Percentiles rank a stretch among this genome's conserved stretches.
Conservation (phyloP, 73 alveolate species). For the Paramecium octaurelia region DNA sequence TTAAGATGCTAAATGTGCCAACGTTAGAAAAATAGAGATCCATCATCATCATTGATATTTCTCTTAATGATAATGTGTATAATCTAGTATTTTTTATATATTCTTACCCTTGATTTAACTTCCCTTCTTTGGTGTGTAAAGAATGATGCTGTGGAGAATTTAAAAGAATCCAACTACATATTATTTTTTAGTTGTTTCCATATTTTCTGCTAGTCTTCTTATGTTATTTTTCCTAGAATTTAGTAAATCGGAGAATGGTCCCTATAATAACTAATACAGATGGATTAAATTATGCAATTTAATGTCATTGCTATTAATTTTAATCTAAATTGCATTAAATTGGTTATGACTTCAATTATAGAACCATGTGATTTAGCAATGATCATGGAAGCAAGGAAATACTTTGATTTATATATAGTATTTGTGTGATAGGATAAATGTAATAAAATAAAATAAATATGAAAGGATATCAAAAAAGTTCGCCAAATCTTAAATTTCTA, state of each 20-base stretch:
- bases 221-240: no score
- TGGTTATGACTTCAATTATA: background rate
- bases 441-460: background rate
- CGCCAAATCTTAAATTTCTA: background rate
- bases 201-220: no score
- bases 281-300: background rate
- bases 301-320: background rate
- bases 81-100: background rate
- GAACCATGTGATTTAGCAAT: background rate
- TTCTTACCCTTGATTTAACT: background rate
- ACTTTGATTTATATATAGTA: background rate
- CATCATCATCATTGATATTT: background rate
- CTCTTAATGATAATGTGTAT: background rate
- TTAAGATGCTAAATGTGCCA: background rate
- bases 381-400: background rate
- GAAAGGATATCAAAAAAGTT: background rate
- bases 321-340: background rate
- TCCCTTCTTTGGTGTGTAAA: no score
- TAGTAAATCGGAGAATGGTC: background rate
- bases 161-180: no score
- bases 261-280: background rate
- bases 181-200: no score
- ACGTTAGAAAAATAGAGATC: background rate
- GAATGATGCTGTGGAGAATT: no score
- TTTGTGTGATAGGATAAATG: background rate